Percentiles rank a stretch among this genome's conserved stretches.
phyloP scores from a whole-genome alignment of 139 green algal genomes.

The Auxenochlorella protothecoides region DNA sequence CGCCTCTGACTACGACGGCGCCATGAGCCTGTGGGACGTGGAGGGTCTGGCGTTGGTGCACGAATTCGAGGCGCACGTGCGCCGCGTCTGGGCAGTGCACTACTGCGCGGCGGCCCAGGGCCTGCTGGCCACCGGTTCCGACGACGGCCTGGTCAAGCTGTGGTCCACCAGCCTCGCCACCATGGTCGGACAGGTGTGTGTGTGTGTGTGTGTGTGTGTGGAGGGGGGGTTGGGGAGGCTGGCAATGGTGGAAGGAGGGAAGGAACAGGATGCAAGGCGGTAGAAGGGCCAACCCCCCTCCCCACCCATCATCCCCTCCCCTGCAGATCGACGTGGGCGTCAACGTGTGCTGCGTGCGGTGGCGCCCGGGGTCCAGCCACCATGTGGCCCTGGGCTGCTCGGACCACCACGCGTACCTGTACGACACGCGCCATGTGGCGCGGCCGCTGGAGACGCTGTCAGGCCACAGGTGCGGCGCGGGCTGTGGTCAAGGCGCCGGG shows the following conservation, averaged over 20 bases:
- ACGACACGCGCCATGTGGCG: constrained; percentile 49
- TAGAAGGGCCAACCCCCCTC: no score
- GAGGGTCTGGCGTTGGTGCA: constrained; percentile 32
- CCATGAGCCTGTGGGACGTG: constrained; percentile 62
- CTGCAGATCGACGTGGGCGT: constrained; percentile 46
- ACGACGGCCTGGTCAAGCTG: constrained; percentile 86
- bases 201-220: neutral
- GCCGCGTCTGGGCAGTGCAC: constrained; percentile 83
- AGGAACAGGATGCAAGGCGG: no score
- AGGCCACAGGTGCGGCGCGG: constrained; percentile 22
- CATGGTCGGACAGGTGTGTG: constrained; percentile 8
- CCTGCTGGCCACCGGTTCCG: constrained; percentile 63
- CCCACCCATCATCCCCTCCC: neutral
- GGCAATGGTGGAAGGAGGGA: no score
- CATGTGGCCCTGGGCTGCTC: constrained; percentile 71
- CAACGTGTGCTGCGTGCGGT: constrained; percentile 87
- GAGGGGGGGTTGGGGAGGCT: no score
- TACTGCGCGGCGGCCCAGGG: constrained; percentile 40
- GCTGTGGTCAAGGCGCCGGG: neutral
- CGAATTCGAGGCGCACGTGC: constrained; percentile 64
- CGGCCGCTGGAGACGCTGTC: constrained; percentile 28
- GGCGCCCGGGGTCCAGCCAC: constrained; percentile 46
- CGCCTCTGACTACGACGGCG: constrained; percentile 72
- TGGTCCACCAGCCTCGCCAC: constrained; percentile 32
- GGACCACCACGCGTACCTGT: constrained; percentile 71